Conservation (phyloP, 2,329 filamentous ascomycete species). For the Xylaria sp. region DNA sequence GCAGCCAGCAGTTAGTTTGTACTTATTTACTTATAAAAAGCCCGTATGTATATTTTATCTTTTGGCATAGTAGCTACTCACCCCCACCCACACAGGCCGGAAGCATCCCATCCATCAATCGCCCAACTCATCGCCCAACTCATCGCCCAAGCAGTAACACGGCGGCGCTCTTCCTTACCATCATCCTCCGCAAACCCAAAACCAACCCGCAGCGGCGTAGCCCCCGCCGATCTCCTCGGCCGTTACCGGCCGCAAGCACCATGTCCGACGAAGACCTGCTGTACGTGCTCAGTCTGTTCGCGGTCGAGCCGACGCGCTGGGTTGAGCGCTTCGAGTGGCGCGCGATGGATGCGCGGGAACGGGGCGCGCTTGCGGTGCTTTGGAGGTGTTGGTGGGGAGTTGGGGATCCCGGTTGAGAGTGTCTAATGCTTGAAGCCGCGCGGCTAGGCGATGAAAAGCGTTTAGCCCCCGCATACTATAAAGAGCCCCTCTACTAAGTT, state of each 20-base stretch:
- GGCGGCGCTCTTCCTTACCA: slow-evolving; percentile 1
- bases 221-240: slow-evolving; percentile 6
- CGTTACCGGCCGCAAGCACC: slow-evolving; percentile 15
- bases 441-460: neutral
- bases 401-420: slow-evolving; percentile 8
- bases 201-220: neutral
- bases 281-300: slow-evolving; percentile 17
- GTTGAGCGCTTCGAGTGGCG: slow-evolving; percentile 19
- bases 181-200: neutral
- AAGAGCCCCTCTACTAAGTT: neutral
- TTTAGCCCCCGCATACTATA: neutral
- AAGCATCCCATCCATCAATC: slow-evolving; percentile 18
- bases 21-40: too few species aligned
- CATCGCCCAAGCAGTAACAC: slow-evolving; percentile 2
- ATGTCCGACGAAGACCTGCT: slow-evolving; percentile 24
- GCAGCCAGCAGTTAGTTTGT: too few species aligned
- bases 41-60: neutral
- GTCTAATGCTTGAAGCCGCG: neutral
- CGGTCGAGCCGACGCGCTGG: slow-evolving; percentile 11
- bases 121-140: slow-evolving; percentile 11
- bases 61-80: neutral
- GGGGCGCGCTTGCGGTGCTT: slow-evolving; percentile 16
- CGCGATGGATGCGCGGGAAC: slow-evolving; percentile 1
- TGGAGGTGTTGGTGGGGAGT: slow-evolving; percentile 16
- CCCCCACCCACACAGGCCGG: slow-evolving; percentile 8